Percentiles rank a stretch among this genome's conserved stretches.
Conservation (phyloP, 148 eudicot species). For the Dysphania ambrosioides region DNA sequence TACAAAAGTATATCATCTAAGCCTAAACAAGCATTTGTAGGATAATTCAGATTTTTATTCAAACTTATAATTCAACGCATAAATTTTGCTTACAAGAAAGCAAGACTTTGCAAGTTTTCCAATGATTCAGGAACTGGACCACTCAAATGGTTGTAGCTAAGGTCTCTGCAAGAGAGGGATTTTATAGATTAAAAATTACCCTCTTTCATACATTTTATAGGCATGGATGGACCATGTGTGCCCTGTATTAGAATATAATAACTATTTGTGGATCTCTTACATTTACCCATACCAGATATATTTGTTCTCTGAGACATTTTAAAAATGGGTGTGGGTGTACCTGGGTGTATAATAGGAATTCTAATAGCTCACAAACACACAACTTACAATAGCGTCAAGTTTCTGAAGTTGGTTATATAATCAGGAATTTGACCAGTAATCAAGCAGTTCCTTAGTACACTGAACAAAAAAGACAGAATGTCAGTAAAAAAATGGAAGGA, state of each 20-base stretch:
- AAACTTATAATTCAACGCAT: background rate
- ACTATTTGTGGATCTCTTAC: too few species aligned
- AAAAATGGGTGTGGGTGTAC: background rate
- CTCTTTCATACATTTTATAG: background rate
- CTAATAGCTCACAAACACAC: background rate
- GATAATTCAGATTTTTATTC: background rate
- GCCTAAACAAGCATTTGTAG: background rate
- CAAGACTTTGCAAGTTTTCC: slow-evolving; percentile 13
- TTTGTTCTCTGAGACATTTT: background rate
- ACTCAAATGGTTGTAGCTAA: slow-evolving; percentile 50
- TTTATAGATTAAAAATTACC: background rate
- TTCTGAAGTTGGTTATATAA: slow-evolving; percentile 31
- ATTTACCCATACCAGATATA: background rate
- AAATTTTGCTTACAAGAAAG: slow-evolving; percentile 32
- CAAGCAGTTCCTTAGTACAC: slow-evolving; percentile 68
- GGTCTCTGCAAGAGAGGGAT: slow-evolving; percentile 40
- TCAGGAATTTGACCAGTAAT: slow-evolving; percentile 51
- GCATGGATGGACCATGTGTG: background rate
- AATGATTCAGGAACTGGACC: slow-evolving; percentile 41
- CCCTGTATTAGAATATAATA: background rate
- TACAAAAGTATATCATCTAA: background rate
- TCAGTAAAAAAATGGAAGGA: background rate
- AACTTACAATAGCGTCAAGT: slow-evolving; percentile 31
- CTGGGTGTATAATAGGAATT: background rate
- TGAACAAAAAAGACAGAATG: slow-evolving; percentile 26